phyloP scores from a whole-genome alignment of 805 yeast species.

The Lachancea sp. region DNA sequence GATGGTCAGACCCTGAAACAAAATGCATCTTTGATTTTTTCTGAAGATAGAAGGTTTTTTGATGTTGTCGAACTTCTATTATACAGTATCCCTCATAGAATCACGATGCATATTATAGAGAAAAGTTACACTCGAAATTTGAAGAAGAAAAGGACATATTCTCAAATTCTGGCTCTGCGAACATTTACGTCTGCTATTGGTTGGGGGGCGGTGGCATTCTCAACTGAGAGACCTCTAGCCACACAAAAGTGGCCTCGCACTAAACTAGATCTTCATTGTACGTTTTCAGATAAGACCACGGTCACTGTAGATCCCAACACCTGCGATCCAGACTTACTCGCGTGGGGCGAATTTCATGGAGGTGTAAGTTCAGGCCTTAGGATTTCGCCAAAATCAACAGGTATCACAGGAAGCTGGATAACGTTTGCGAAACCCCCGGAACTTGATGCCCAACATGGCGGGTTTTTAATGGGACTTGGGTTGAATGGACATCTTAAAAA shows the following conservation, averaged over 20 bases:
- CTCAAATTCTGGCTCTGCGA: slow-evolving; percentile 57
- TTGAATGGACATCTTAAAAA: slow-evolving; percentile 78
- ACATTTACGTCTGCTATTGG: slow-evolving; percentile 49
- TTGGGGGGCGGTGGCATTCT: slow-evolving; percentile 26
- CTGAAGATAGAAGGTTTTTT: slow-evolving; percentile 69
- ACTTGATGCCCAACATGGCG: slow-evolving; percentile 82
- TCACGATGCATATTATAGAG: slow-evolving; percentile 31
- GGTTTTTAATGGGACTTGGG: slow-evolving; percentile 88
- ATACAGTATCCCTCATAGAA: slow-evolving; percentile 19
- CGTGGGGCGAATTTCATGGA: slow-evolving; percentile 89
- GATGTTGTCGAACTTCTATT: slow-evolving; percentile 67
- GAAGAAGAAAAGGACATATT: slow-evolving; percentile 49
- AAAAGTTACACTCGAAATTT: slow-evolving; percentile 52
- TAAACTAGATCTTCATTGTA: slow-evolving; percentile 59
- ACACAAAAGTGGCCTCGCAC: slow-evolving; percentile 84
- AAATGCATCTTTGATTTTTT: slow-evolving; percentile 52
- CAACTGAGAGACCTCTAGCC: slow-evolving; percentile 57
- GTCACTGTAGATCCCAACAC: slow-evolving; percentile 52
- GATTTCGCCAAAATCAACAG: slow-evolving; percentile 59
- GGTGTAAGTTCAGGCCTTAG: slow-evolving; percentile 86
- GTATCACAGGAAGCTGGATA: slow-evolving; percentile 78
- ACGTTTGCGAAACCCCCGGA: slow-evolving; percentile 72
- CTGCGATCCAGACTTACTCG: slow-evolving; percentile 42
- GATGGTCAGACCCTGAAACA: slow-evolving; percentile 17
- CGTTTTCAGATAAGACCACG: slow-evolving; percentile 63